phyloP scores from a whole-genome alignment of 2,329 filamentous ascomycete species.

The Raffaelea arxii region DNA sequence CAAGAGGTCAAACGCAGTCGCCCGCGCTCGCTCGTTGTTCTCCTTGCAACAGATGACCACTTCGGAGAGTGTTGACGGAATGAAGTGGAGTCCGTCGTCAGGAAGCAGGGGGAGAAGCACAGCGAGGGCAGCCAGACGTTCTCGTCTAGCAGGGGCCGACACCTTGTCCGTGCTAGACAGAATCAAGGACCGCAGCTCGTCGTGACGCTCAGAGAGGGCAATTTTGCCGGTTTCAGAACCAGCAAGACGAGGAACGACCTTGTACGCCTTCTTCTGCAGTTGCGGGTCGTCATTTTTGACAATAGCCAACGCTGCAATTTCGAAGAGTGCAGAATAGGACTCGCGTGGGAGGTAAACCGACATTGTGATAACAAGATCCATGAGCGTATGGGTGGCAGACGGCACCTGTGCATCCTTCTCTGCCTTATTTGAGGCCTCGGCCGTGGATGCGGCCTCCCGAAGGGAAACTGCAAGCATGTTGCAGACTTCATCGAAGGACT shows the following conservation, averaged over 20 bases:
- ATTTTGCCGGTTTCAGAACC: conserved; percentile 66
- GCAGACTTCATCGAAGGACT: conserved; percentile 82
- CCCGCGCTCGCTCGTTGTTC: conserved; percentile 89
- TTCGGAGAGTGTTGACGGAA: conserved; percentile 82
- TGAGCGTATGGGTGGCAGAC: conserved; percentile 85
- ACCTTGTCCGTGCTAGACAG: conserved; percentile 74
- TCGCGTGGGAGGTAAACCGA: conserved; percentile 84
- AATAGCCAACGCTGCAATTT: conserved; percentile 75
- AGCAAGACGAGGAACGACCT: conserved; percentile 83
- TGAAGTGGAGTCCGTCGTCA: conserved; percentile 75
- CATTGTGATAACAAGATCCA: conserved; percentile 95
- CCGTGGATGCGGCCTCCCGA: conserved; percentile 28
- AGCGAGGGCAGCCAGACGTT: conserved; percentile 73
- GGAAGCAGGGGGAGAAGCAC: conserved; percentile 74
- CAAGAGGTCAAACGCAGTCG: conserved; percentile 80
- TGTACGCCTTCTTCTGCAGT: conserved; percentile 98
- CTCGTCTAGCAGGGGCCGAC: conserved; percentile 74
- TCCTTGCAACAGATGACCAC: conserved; percentile 96
- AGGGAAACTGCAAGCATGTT: conserved; percentile 71
- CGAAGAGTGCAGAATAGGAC: conserved; percentile 77
- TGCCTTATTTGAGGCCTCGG: neutral
- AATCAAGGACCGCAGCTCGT: conserved; percentile 74
- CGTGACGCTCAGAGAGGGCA: conserved; percentile 67
- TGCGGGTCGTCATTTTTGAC: conserved; percentile 77
- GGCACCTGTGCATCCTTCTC: conserved; percentile 55